Evolutionary conservation across 2,329 filamentous ascomycete species (phyloP).

Genomic region (Penicillium thymicola): DNA sequence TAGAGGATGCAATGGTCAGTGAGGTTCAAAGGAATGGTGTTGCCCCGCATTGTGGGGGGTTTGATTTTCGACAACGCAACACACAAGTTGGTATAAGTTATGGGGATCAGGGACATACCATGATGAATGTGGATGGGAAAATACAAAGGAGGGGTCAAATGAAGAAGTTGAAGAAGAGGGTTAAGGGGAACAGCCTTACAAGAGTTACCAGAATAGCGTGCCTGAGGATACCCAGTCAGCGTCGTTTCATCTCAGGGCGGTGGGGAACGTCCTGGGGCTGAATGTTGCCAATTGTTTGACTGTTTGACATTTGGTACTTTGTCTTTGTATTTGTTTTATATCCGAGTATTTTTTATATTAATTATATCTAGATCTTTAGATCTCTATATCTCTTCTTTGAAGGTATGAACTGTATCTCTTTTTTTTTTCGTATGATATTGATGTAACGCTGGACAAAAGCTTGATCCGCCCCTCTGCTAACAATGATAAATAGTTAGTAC

Average conservation of each 20-base stretch:
- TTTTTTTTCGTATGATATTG: neutral
- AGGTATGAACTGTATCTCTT: neutral
- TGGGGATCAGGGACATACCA: conserved; percentile 26
- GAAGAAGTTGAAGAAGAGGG: conserved; percentile 16
- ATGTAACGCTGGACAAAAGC: neutral
- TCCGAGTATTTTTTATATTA: neutral
- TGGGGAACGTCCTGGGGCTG: conserved; percentile 7
- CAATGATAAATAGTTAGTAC: too few species aligned
- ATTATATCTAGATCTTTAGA: neutral
- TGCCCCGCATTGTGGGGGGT: conserved; percentile 38
- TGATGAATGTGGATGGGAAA: conserved; percentile 24
- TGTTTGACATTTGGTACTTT: neutral
- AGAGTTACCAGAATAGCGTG: conserved; percentile 17
- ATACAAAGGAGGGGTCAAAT: conserved; percentile 12
- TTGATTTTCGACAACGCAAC: conserved; percentile 13
- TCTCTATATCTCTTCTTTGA: neutral
- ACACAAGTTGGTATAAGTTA: neutral
- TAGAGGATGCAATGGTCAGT: conserved; percentile 45
- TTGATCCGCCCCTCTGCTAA: neutral
- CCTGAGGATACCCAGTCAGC: conserved; percentile 19
- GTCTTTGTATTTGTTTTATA: neutral
- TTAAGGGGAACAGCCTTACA: conserved; percentile 27
- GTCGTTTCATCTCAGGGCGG: conserved; percentile 13
- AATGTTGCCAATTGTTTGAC: neutral
- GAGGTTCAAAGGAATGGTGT: conserved; percentile 18